Evolutionary conservation across 495 filamentous ascomycete species (phyloP), one percentile per base, ranked within the genome.

Genomic region (Amniculicola lignicola): DNA sequence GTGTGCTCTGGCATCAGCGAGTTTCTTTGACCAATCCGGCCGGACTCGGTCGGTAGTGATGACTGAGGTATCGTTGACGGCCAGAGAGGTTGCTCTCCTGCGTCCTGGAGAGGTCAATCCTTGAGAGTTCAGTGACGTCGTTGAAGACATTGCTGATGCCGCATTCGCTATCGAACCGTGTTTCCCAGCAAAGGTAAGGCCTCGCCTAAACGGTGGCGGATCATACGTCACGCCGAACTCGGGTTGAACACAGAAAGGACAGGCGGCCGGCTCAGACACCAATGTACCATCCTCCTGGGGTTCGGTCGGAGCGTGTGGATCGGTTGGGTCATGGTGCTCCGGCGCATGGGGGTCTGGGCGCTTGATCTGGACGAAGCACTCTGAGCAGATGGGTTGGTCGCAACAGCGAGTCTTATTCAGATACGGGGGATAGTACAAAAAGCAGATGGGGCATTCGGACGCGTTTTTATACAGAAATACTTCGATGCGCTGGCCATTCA

Each of bases 311-410:
- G 76, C 59, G 70, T 81, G 72, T 61, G 77, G 50, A 45, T 80
- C 70, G 54, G 21, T 47, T 6, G 79, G 68, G 38, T 83, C 70
- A 59, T 87, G 82, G 46, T 95, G 89, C 69, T 98, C 93, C 10
- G 93, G 93, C 36, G 89, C 85, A 72, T 98, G 93, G 12, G 93
- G 93, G 63, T 98, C 93, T 7, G 92, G 89, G 21, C 93, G 82
- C 74, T 95, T 98, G 67, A 98, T 98, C 67, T 98, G 93, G 7
- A 98, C 94, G 63, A 98, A 98, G 68, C 93, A 98, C 73, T 98
- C 93, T 40, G 93, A 97, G 74, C 93, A 98, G 51, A 98, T 97
- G 4, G 89, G 79, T 67, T 98, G 93, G 64, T 95, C 92, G 69
- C 93, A 98, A 67, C 93, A 98, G 59, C 93, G 77, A 2, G 93